Base-by-base conservation (phyloP, 2,329 filamentous ascomycete genomes). In the Diaporthe batatas region DNA sequence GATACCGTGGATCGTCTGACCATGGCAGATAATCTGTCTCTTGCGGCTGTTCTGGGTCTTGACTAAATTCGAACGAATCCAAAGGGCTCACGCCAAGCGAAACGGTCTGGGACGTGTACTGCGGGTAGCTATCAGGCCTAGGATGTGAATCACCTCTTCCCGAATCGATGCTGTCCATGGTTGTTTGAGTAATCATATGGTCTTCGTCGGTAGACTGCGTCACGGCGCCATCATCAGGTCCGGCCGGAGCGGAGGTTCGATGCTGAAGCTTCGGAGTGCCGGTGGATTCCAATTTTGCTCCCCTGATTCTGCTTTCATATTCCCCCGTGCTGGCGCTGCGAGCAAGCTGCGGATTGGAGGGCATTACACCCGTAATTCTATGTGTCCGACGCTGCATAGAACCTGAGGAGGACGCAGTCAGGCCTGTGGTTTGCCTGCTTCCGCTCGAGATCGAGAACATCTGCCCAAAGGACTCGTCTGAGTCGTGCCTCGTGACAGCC, bases 11-110 rank as follows among this genome's bases (percentile, higher is more conserved):
- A 73, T 92, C 90, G 25, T 87, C 82, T 0, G 84, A 81, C 89
- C 90, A 91, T 0, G 87, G 87, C 7, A 91, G 82, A 74, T 88
- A 92, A 77, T 92, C 90, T 0, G 83, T 86, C 57, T 91, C 89
- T 36, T 64, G 18, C 88, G 85, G 7, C 90, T 83, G 59, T 81
- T 80, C 14, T 82, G 82, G 6, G 83, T 81, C 11, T 79, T 78
- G 39, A 85, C 81, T 71, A 84, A 80, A 64, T 83, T 81, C 2
- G 80, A 82, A 10, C 78, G 79, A 10, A 74, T 80, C 81, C 3
- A 77, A 74, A 1, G 79, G 79, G 42, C 79, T 83, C 3, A 70
- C 53, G 16, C 73, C 73, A 18, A 73, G 47, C 42, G 73, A 71
- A 7, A 64, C 71, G 2, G 71, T 55, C 47, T 73, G 73, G 7